Evolutionary conservation across 2,329 filamentous ascomycete species (phyloP).

Genomic region (Aspergillus sp.): DNA sequence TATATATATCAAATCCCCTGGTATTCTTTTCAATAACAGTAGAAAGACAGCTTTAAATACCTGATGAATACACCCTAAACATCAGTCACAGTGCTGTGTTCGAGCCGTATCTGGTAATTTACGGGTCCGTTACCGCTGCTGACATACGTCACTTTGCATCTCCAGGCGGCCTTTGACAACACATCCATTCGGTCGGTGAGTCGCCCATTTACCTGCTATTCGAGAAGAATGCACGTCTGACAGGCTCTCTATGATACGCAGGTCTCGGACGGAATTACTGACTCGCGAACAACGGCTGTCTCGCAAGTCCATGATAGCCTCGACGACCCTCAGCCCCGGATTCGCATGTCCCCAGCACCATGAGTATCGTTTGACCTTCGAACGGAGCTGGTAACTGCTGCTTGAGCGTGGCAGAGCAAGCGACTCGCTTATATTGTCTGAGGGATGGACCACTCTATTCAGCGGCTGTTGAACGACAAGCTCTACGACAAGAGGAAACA

Average conservation of each 20-base stretch:
- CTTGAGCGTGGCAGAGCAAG: conserved; percentile 5
- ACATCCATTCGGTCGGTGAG: conserved; percentile 11
- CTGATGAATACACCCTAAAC: no score
- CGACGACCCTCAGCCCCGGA: conserved; percentile 7
- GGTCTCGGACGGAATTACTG: neutral
- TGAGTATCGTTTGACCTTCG: conserved; percentile 17
- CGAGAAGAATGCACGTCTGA: neutral
- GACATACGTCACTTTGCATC: conserved; percentile 15
- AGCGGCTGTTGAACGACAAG: conserved; percentile 91
- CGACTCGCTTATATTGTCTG: conserved; percentile 4
- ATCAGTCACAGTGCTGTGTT: no score
- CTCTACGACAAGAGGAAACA: conserved; percentile 97
- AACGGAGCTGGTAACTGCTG: conserved; percentile 14
- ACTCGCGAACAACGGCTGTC: conserved; percentile 6
- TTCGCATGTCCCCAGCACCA: conserved; percentile 11
- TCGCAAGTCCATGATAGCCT: conserved; percentile 6
- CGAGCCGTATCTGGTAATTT: no score
- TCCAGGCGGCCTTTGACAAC: conserved; percentile 11
- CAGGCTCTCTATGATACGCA: neutral
- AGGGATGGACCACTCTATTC: conserved; percentile 77
- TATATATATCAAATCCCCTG: conserved; percentile 1
- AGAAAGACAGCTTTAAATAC: no score
- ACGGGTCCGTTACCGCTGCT: neutral
- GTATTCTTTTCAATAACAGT: no score
- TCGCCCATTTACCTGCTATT: neutral